phyloP scores from a whole-genome alignment of 305 asterid species.

The Solanum hybrid region DNA sequence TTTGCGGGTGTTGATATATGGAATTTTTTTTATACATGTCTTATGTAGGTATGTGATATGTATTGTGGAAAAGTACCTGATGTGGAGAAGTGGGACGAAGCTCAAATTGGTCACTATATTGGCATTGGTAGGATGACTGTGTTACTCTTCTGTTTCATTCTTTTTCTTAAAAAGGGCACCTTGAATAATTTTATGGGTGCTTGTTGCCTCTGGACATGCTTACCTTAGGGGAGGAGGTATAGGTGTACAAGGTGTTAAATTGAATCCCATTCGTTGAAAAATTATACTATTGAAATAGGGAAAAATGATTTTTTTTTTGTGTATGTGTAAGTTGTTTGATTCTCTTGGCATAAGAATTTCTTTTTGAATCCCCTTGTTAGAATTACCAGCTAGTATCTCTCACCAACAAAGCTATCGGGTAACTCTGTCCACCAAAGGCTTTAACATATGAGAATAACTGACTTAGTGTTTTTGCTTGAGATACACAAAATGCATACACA shows the following conservation, averaged over 20 bases:
- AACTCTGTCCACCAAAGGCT: neutral
- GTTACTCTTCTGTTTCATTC: neutral
- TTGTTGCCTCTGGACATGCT: neutral
- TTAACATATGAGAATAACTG: neutral
- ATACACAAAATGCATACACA: neutral
- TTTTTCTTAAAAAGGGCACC: neutral
- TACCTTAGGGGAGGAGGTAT: neutral
- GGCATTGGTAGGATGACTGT: constrained; percentile 55
- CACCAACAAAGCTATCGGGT: neutral
- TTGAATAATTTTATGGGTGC: neutral
- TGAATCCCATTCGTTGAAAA: neutral
- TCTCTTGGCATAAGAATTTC: too few relatives aligned
- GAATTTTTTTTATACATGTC: neutral
- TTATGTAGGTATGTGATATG: constrained; percentile 64
- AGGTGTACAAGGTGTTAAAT: neutral
- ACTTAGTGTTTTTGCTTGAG: neutral
- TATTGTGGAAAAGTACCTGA: constrained; percentile 78
- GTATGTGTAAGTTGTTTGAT: neutral
- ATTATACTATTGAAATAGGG: neutral
- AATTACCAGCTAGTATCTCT: neutral
- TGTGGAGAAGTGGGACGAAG: constrained; percentile 83
- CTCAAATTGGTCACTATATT: constrained; percentile 92
- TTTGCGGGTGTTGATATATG: neutral
- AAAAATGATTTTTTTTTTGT: neutral
- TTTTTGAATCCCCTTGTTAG: neutral